These are phyloP conservation scores for Suillus clintonianus DNA, from an alignment of 768 basidiomycete genomes.

Conservation along the genomic window DNA sequence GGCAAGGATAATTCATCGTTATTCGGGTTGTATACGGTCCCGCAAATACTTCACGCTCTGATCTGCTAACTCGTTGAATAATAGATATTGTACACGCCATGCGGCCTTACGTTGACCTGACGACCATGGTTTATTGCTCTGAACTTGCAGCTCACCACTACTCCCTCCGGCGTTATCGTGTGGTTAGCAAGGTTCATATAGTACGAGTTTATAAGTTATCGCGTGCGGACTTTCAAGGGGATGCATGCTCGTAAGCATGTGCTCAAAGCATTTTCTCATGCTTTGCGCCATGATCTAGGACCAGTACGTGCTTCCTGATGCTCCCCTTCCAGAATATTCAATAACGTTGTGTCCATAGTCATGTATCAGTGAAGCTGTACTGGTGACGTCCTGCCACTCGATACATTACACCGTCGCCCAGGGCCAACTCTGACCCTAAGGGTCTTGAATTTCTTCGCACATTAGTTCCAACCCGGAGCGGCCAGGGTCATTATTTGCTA, in stretches of 20 bases:
- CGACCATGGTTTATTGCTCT: too few relatives aligned
- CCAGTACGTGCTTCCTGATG: neutral
- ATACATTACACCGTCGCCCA: constrained; percentile 32
- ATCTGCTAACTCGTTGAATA: neutral
- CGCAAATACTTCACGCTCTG: neutral
- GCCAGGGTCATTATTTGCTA: constrained; percentile 40
- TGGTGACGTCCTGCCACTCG: constrained; percentile 22
- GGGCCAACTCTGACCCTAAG: constrained; percentile 30
- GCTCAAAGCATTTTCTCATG: neutral
- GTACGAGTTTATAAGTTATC: neutral
- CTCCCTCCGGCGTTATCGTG: neutral
- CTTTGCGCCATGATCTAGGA: neutral
- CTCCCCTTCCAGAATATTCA: neutral
- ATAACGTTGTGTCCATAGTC: constrained; percentile 11
- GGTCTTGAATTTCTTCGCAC: constrained; percentile 44
- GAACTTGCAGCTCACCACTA: too few relatives aligned
- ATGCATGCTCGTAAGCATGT: constrained; percentile 10
- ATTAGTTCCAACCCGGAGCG: constrained; percentile 40
- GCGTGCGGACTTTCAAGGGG: constrained; percentile 1
- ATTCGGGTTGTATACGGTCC: neutral
- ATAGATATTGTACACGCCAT: neutral
- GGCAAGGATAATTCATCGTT: neutral
- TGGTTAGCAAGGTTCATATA: neutral
- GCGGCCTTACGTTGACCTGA: too few relatives aligned
- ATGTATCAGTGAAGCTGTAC: constrained; percentile 6